Evolutionary conservation across 345 rosid genomes (phyloP).

Genomic region (Crucihimalaya himalaica): DNA sequence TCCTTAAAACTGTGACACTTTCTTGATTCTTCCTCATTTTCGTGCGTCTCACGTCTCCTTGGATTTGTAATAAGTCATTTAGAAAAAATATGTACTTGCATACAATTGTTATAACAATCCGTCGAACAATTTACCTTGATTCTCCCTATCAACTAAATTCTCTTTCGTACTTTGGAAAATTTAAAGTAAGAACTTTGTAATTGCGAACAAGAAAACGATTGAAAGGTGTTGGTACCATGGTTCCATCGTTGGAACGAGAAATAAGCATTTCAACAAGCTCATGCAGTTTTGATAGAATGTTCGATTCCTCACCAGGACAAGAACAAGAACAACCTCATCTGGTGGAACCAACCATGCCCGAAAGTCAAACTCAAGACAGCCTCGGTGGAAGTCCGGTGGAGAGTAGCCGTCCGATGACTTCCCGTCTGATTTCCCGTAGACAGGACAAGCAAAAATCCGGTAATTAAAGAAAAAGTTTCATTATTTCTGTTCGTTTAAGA

Average conservation of each 20-base stretch:
- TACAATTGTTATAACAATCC: not conserved
- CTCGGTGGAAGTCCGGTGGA: conserved; percentile 28
- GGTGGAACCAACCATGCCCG: not conserved
- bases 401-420: conserved; percentile 18
- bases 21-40: conserved; percentile 2
- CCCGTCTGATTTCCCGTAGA: conserved; percentile 23
- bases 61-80: not conserved
- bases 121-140: not conserved
- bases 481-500: not conserved
- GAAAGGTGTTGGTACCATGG: conserved; percentile 42
- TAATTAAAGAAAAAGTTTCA: not conserved
- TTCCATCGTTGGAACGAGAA: conserved; percentile 52
- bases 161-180: not conserved
- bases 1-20: not conserved
- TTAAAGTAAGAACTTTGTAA: not conserved
- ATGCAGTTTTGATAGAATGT: conserved; percentile 41
- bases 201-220: not conserved
- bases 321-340: conserved; percentile 22
- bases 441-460: conserved; percentile 42
- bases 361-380: conserved; percentile 20
- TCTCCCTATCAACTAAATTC: not conserved
- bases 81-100: not conserved
- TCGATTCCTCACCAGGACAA: conserved; percentile 41
- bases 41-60: conserved; percentile 9
- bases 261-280: conserved; percentile 50